A percentile compares a stretch with the other conserved stretches of the same genome.
Conservation (phyloP, 73 alveolate species). For the Urostyla sp. region DNA sequence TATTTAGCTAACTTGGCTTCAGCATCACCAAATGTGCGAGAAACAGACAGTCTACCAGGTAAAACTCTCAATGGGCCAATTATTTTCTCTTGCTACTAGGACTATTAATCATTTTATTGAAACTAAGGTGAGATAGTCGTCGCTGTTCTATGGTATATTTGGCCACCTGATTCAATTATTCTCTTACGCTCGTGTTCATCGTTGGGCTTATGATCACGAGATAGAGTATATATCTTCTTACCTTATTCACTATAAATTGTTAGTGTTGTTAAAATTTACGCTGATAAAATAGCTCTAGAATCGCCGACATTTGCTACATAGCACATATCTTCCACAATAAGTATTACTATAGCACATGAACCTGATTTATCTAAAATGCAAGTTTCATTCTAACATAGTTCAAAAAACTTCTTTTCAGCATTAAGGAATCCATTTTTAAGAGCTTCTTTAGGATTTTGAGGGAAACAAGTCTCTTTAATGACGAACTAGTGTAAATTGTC, state of each 20-base stretch:
- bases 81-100: constrained; percentile 46
- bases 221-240: constrained; percentile 74
- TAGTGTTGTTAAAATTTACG: constrained; percentile 35
- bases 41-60: constrained; percentile 95
- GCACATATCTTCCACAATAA: constrained; percentile 91
- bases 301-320: constrained; percentile 98
- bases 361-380: constrained; percentile 91
- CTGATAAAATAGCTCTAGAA: constrained; percentile 92
- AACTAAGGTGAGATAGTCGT: background rate
- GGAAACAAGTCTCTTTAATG: constrained; percentile 87
- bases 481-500: constrained; percentile 93
- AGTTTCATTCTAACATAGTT: constrained; percentile 34
- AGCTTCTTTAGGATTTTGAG: constrained; percentile 93
- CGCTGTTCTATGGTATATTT: constrained; percentile 73
- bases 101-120: too few relatives aligned
- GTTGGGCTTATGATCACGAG: constrained; percentile 94
- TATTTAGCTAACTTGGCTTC: constrained; percentile 91
- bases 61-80: constrained; percentile 90
- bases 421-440: constrained; percentile 88
- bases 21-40: constrained; percentile 97
- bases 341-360: constrained; percentile 92
- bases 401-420: constrained; percentile 91
- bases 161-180: constrained; percentile 88
- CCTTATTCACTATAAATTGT: constrained; percentile 69
- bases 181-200: constrained; percentile 87